These are phyloP conservation scores for Monilinia vaccinii-corymbosi DNA, from an alignment of 2,329 filamentous ascomycete species.

Conservation along the genomic window DNA sequence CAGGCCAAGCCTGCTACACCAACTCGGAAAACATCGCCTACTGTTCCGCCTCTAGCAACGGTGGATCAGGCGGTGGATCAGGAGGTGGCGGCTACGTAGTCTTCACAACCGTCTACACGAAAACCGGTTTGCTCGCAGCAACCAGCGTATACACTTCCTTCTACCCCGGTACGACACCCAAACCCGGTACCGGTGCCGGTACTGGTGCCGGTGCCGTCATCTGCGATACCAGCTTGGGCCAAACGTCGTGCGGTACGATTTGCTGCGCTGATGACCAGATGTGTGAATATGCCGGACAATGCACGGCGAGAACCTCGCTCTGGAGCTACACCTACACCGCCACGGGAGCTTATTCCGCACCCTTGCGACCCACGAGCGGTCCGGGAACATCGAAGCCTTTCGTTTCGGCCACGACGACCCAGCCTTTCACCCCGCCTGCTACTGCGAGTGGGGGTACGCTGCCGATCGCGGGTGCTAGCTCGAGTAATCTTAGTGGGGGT, in stretches of 20 bases:
- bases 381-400: conserved; percentile 48
- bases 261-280: conserved; percentile 65
- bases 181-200: no score
- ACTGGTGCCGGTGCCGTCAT: conserved; percentile 31
- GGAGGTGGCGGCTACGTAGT: conserved; percentile 24
- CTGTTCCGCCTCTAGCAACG: conserved; percentile 32
- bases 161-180: conserved; percentile 13
- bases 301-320: conserved; percentile 15
- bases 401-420: conserved; percentile 39
- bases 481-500: conserved; percentile 50
- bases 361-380: conserved; percentile 44
- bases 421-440: conserved; percentile 42
- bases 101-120: conserved; percentile 45
- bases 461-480: conserved; percentile 14
- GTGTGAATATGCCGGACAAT: conserved; percentile 38
- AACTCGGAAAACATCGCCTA: conserved; percentile 38
- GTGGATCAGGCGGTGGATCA: conserved; percentile 15
- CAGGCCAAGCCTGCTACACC: conserved; percentile 42
- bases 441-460: conserved; percentile 37
- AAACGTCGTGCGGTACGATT: conserved; percentile 56
- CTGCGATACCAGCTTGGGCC: conserved; percentile 43
- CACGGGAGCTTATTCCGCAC: conserved; percentile 30
- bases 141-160: conserved; percentile 38
- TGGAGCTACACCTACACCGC: conserved; percentile 32
- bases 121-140: conserved; percentile 42